Evolutionary conservation across 1,284 basidiomycete species (phyloP).

Genomic region (Ceratobasidium sp.): DNA sequence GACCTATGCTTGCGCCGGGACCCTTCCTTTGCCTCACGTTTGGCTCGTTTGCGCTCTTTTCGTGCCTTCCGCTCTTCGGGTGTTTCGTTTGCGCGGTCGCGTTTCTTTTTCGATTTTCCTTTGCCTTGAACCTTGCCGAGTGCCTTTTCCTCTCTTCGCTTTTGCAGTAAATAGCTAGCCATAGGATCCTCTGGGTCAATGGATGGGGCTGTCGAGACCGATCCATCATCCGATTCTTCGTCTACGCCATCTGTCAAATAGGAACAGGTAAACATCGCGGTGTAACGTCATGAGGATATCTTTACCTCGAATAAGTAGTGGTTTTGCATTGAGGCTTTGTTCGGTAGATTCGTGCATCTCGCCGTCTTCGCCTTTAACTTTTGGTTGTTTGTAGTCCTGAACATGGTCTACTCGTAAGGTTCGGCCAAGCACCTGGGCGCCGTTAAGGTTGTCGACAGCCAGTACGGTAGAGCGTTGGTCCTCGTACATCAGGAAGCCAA

Average conservation of each 20-base stretch:
- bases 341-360: slow-evolving; percentile 88
- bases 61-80: slow-evolving; percentile 78
- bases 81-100: slow-evolving; percentile 69
- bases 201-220: slow-evolving; percentile 71
- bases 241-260: slow-evolving; percentile 48
- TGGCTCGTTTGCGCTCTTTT: slow-evolving; percentile 60
- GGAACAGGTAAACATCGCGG: slow-evolving; percentile 40
- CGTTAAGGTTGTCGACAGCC: slow-evolving; percentile 98
- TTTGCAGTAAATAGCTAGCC: slow-evolving; percentile 84
- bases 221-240: slow-evolving; percentile 58
- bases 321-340: slow-evolving; percentile 86
- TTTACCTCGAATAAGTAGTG: slow-evolving; percentile 73
- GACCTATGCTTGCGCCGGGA: slow-evolving; percentile 3
- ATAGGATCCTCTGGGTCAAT: slow-evolving; percentile 98
- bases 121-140: slow-evolving; percentile 69
- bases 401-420: slow-evolving; percentile 95
- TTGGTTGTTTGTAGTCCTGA: slow-evolving; percentile 90
- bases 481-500: slow-evolving; percentile 98
- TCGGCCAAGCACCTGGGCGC: slow-evolving; percentile 86
- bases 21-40: slow-evolving; percentile 38
- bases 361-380: slow-evolving; percentile 83
- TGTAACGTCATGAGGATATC: slow-evolving; percentile 45
- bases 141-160: slow-evolving; percentile 72
- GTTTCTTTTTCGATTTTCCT: slow-evolving; percentile 63
- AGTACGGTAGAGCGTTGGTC: slow-evolving; percentile 96